A percentile compares a stretch with the other conserved stretches of the same genome.
These are phyloP conservation scores for Crithidia fasciculata DNA, from an alignment of 208 protist species.

Conservation along the genomic window DNA sequence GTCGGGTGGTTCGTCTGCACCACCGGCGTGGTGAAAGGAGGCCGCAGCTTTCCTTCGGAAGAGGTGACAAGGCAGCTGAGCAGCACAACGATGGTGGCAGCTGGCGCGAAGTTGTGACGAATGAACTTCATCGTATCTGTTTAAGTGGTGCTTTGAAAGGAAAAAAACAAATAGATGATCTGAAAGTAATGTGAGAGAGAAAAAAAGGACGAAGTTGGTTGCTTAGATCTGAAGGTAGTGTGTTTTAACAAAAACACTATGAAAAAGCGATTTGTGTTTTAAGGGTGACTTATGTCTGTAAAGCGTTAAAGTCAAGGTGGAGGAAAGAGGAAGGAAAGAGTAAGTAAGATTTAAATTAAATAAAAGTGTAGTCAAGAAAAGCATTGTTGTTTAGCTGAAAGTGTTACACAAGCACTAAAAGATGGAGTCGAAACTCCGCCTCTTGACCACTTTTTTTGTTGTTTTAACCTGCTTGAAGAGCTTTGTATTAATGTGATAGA, in stretches of 20 bases:
- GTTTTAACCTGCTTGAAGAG: no score
- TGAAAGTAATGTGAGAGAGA: not conserved
- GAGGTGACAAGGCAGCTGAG: slow-evolving; percentile 6
- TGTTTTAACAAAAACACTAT: not conserved
- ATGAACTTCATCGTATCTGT: not conserved
- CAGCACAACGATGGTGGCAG: not conserved
- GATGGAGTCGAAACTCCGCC: no score
- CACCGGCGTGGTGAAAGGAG: slow-evolving; percentile 23
- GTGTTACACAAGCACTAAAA: no score
- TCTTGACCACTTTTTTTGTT: not conserved
- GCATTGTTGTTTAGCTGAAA: no score
- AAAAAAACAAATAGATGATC: not conserved
- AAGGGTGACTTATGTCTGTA: not conserved
- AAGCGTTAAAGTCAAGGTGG: not conserved
- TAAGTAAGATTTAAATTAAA: no score
- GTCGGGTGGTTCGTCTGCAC: slow-evolving; percentile 17
- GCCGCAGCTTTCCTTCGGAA: slow-evolving; percentile 7
- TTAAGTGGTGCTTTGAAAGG: not conserved
- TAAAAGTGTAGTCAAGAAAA: no score
- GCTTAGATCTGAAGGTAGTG: not conserved
- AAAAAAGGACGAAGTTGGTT: not conserved
- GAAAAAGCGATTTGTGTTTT: no score
- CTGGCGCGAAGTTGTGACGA: not conserved
- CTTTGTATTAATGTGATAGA: slow-evolving; percentile 4
- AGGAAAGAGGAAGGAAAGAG: not conserved